Conservation (phyloP, 2,329 filamentous ascomycete genomes). For the Ceratocystis ficicola region DNA sequence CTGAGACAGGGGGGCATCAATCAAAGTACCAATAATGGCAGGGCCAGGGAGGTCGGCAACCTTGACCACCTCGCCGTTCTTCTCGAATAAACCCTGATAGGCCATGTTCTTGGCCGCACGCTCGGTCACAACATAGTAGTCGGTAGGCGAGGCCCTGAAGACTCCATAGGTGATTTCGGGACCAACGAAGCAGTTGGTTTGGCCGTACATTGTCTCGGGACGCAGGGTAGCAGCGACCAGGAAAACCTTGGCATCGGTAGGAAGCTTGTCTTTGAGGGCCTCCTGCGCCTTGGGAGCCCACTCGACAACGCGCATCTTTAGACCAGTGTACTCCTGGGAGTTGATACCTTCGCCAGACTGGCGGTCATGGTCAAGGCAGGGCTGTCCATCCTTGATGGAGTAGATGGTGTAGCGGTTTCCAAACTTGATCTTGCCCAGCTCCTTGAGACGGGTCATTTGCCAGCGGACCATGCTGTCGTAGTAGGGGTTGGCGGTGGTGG, state of each 20-base stretch:
- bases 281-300: conserved; percentile 70
- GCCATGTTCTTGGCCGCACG: conserved; percentile 91
- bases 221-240: conserved; percentile 85
- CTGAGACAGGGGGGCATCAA: conserved; percentile 77
- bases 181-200: conserved; percentile 89
- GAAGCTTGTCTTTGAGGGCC: conserved; percentile 63
- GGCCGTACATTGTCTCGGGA: conserved; percentile 98
- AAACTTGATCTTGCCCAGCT: conserved; percentile 85
- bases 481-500: conserved; percentile 91
- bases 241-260: conserved; percentile 67
- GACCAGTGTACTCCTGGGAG: conserved; percentile 80
- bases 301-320: conserved; percentile 84
- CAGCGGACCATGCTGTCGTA: conserved; percentile 92
- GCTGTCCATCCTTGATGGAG: conserved; percentile 57
- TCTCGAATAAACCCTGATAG: conserved; percentile 74
- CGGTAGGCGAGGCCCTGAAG: conserved; percentile 63
- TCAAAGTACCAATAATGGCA: conserved; percentile 73
- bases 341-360: conserved; percentile 41
- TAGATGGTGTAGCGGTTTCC: conserved; percentile 91
- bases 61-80: conserved; percentile 63
- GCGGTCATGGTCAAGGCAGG: conserved; percentile 39
- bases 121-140: conserved; percentile 76
- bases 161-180: conserved; percentile 82
- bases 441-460: conserved; percentile 90
- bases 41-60: conserved; percentile 64